A percentile compares a stretch with the other conserved stretches of the same genome.
Conservation (phyloP, 1,284 basidiomycete genomes). For the Leccinum fallax region DNA sequence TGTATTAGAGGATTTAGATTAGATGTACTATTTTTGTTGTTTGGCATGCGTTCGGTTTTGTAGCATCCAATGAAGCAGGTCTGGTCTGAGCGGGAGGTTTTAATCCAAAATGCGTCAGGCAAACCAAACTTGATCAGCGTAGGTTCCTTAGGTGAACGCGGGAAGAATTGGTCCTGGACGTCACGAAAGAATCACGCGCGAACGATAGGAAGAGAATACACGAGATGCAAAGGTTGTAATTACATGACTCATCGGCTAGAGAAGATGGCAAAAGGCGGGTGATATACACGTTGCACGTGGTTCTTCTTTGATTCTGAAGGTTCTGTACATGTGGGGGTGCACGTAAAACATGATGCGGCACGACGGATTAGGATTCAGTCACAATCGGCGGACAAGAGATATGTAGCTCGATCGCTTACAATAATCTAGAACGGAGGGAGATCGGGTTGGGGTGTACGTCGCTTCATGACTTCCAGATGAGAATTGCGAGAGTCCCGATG, state of each 20-base stretch:
- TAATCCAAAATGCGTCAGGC: not conserved
- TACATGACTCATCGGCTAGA: not conserved
- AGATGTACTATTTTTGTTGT: constrained; percentile 12
- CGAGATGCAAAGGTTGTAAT: not conserved
- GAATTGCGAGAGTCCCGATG: constrained; percentile 84
- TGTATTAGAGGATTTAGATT: constrained; percentile 18
- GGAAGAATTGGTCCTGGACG: not conserved
- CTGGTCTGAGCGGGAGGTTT: not conserved
- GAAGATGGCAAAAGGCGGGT: not conserved
- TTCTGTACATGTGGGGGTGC: not conserved
- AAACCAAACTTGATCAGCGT: not conserved
- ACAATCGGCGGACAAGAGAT: constrained; percentile 4
- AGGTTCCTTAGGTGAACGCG: not conserved
- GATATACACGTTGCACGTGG: not conserved
- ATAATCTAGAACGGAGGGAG: constrained; percentile 25
- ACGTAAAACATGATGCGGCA: not conserved
- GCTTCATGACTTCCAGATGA: constrained; percentile 90
- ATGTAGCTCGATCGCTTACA: constrained; percentile 20
- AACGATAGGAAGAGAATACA: not conserved
- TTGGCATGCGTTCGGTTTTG: constrained; percentile 30
- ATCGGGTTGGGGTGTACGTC: constrained; percentile 9
- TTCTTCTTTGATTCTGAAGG: not conserved
- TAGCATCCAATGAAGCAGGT: constrained; percentile 4
- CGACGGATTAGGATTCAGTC: not conserved
- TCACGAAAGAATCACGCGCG: not conserved